Percentiles rank a stretch among this genome's conserved stretches.
Conservation (phyloP, 768 basidiomycete species). For the Amanita molliuscula region DNA sequence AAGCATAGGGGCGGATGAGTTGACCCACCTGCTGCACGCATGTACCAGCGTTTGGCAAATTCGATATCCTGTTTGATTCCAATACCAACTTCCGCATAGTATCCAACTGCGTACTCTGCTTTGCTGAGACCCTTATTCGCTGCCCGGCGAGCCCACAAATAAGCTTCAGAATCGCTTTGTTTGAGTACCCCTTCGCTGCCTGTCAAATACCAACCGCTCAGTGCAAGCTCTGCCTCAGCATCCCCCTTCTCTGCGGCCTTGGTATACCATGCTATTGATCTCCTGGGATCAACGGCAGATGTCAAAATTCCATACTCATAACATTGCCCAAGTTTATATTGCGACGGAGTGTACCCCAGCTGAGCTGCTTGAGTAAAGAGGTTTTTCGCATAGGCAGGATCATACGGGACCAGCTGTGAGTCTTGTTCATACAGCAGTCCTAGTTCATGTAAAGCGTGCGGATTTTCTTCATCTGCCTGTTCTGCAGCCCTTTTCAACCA, state of each 20-base stretch:
- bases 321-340: constrained; percentile 92
- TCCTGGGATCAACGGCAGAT: constrained; percentile 86
- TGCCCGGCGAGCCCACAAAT: constrained; percentile 92
- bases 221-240: constrained; percentile 86
- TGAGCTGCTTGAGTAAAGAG: constrained; percentile 88
- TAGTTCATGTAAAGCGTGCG: constrained; percentile 95
- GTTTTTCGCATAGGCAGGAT: constrained; percentile 74
- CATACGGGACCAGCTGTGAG: constrained; percentile 61
- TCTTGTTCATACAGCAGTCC: constrained; percentile 74
- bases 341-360: constrained; percentile 86
- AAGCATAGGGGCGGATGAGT: background rate
- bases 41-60: constrained; percentile 97
- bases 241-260: constrained; percentile 97
- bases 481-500: constrained; percentile 94
- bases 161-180: constrained; percentile 98
- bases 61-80: constrained; percentile 95
- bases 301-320: constrained; percentile 86
- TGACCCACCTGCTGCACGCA: constrained; percentile 89
- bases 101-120: constrained; percentile 98
- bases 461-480: constrained; percentile 97
- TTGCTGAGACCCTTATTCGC: constrained; percentile 95
- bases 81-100: constrained; percentile 96
- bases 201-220: constrained; percentile 98
- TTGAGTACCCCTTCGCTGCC: constrained; percentile 92
- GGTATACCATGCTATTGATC: constrained; percentile 98